These are phyloP conservation scores for Phytophthora constricta DNA, from an alignment of 352 stramenopile genomes.

Conservation along the genomic window DNA sequence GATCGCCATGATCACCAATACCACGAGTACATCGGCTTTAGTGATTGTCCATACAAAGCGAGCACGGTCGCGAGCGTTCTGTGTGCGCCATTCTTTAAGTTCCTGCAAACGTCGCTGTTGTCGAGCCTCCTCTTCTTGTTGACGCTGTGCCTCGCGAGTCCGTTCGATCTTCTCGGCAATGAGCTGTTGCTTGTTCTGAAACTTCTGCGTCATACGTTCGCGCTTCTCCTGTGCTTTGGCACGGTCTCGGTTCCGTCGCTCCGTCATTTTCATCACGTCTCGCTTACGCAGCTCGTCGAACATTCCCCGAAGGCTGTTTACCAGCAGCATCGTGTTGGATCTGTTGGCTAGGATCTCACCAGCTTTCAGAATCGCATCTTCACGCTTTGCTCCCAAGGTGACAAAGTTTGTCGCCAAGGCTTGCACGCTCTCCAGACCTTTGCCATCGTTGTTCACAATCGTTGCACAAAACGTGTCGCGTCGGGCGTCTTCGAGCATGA, in stretches of 20 bases:
- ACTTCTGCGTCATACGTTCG: constrained; percentile 68
- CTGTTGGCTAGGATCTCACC: constrained; percentile 79
- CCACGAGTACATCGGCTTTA: constrained; percentile 75
- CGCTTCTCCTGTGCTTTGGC: constrained; percentile 65
- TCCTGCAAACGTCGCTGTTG: constrained; percentile 40
- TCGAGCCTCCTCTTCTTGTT: constrained; percentile 55
- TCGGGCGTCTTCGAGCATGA: constrained; percentile 67
- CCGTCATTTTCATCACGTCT: constrained; percentile 82
- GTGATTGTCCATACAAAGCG: constrained; percentile 70
- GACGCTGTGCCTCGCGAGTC: constrained; percentile 52
- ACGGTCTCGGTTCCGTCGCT: constrained; percentile 63
- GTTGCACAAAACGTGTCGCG: constrained; percentile 69
- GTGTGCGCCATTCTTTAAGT: constrained; percentile 40
- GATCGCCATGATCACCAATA: constrained; percentile 74
- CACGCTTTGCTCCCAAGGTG: constrained; percentile 60
- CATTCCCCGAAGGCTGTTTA: constrained; percentile 63
- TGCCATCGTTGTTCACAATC: constrained; percentile 63
- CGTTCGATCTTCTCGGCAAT: constrained; percentile 71
- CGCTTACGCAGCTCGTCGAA: constrained; percentile 79
- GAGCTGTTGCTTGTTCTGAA: constrained; percentile 70
- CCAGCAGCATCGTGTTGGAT: constrained; percentile 85
- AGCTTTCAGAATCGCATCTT: constrained; percentile 76
- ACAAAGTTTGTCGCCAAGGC: constrained; percentile 70
- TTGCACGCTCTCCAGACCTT: constrained; percentile 68
- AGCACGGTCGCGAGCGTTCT: constrained; percentile 40